These are phyloP conservation scores for Eucalyptus curtisii DNA, from an alignment of 345 rosid genomes.

Conservation along the genomic window DNA sequence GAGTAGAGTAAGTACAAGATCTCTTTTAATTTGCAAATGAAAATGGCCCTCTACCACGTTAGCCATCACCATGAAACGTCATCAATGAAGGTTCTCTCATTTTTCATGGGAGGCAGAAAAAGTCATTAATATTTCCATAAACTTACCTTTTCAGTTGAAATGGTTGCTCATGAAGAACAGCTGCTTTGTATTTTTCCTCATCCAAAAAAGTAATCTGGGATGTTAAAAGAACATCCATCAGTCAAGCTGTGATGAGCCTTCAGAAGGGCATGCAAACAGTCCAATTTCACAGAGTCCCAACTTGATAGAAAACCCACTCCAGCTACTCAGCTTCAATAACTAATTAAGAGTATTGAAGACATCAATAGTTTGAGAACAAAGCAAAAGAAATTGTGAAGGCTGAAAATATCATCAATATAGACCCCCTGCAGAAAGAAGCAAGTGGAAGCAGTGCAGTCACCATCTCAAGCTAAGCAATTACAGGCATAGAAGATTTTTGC, in stretches of 20 bases:
- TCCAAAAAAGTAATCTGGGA: constrained; percentile 72
- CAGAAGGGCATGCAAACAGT: not conserved
- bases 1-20: not conserved
- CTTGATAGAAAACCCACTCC: not conserved
- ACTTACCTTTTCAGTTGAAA: constrained; percentile 69
- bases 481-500: not conserved
- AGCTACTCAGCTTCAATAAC: not conserved
- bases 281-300: not conserved
- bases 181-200: constrained; percentile 54
- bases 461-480: not conserved
- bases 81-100: not conserved
- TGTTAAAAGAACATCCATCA: not conserved
- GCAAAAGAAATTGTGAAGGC: not conserved
- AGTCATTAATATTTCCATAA: not conserved
- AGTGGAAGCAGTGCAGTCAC: not conserved
- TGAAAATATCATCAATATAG: not conserved
- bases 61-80: not conserved
- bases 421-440: not conserved
- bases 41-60: not conserved
- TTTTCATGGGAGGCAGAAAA: not conserved
- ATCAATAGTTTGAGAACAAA: not conserved
- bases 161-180: constrained; percentile 57
- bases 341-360: not conserved
- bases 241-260: not conserved
- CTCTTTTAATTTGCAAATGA: not conserved